Percentiles rank a stretch among this genome's conserved stretches.
These are phyloP conservation scores for Chlorophyllum brunneum DNA, from an alignment of 768 basidiomycete genomes.

Conservation along the genomic window DNA sequence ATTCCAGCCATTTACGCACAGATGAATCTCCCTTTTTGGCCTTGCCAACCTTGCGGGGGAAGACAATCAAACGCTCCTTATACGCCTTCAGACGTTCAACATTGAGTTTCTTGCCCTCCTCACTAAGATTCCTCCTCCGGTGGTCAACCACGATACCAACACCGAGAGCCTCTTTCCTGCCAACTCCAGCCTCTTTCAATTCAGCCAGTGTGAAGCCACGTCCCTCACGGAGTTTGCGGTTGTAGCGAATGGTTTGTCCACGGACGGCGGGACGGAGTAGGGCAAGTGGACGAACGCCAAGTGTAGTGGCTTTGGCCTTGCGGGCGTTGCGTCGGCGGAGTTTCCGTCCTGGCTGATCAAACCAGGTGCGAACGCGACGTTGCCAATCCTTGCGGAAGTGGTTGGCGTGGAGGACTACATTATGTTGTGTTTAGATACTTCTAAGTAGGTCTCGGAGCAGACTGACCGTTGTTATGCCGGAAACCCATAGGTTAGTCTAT, in stretches of 20 bases:
- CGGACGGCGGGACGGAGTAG: slow-evolving; percentile 97
- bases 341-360: slow-evolving; percentile 98
- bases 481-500: slow-evolving; percentile 70
- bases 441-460: not conserved
- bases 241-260: slow-evolving; percentile 95
- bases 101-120: slow-evolving; percentile 95
- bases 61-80: slow-evolving; percentile 90
- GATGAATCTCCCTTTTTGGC: slow-evolving; percentile 94
- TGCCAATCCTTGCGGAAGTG: slow-evolving; percentile 99
- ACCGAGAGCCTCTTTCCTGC: slow-evolving; percentile 87
- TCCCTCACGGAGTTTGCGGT: slow-evolving; percentile 94
- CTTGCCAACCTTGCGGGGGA: slow-evolving; percentile 94
- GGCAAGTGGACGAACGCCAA: slow-evolving; percentile 88
- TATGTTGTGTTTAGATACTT: slow-evolving; percentile 13
- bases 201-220: slow-evolving; percentile 95
- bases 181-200: slow-evolving; percentile 94
- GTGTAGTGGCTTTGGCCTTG: slow-evolving; percentile 83
- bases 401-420: slow-evolving; percentile 80
- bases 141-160: slow-evolving; percentile 97
- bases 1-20: slow-evolving; percentile 43
- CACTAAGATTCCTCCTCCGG: slow-evolving; percentile 92
- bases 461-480: slow-evolving; percentile 73
- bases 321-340: slow-evolving; percentile 91
- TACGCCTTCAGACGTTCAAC: slow-evolving; percentile 92
- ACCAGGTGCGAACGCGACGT: slow-evolving; percentile 93